Base-by-base conservation (phyloP, 2,329 filamentous ascomycete genomes). In the Grosmannia serpens region DNA sequence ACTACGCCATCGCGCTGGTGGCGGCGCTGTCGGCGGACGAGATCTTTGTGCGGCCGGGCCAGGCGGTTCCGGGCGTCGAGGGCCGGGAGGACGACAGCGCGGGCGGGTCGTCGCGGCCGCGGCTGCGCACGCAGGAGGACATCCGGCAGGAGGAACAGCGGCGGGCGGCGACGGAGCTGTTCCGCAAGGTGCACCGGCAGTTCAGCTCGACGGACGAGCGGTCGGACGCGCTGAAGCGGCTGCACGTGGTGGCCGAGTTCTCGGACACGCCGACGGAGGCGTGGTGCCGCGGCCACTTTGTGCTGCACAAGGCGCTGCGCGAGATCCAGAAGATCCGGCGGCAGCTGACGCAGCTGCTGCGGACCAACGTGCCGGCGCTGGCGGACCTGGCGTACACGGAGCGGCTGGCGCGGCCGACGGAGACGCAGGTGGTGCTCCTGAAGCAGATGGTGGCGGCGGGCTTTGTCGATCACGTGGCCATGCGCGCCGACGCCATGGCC, bases 381-480 rank as follows among this genome's bases (percentile, higher is more conserved):
- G 81, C 69, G 68, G 84, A 68, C 75, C 80, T 75, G 38, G 73
- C 74, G 57, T 80, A 79, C 63, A 71, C 78, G 58, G 81, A 84
- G 33, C 79, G 77, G 65, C 75, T 87, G 3, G 75, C 79, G 53
- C 76, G 77, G 0, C 84, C 84, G 0, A 81, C 82, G 0, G 74
- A 84, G 8, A 87, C 85, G 64, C 86, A 91, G 67, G 76, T 95
- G 31, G 85, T 85, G 53, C 84, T 89, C 1, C 77, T 99, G 31
- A 95, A 95, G 70, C 89, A 96, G 68, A 95, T 97, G 74, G 85
- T 89, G 26, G 89, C 92, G 0, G 87, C 90, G 0, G 94, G 92
- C 1, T 97, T 96, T 74, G 84, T 97, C 67, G 94, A 99, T 71
- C 88, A 96, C 65, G 82, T 99, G 47, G 94, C 94, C 52, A 91